Evolutionary conservation across 257 asterid species (phyloP), one percentile per base, ranked within the genome.

Genomic region (Solanum sparsipilum): DNA sequence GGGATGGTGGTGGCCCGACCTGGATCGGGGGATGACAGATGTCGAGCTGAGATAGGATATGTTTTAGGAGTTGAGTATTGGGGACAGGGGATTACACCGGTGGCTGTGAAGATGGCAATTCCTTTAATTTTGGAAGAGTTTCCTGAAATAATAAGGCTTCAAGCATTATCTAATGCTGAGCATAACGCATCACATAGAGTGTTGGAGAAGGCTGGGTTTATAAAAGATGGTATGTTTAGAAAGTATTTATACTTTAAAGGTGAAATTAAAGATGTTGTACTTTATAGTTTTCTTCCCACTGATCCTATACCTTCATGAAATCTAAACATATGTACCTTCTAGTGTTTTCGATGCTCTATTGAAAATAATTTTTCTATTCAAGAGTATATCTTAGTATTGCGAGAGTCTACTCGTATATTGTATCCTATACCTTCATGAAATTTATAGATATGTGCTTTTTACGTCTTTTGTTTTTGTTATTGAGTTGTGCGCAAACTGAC

Each of bases 111-210:
- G 74, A 89, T 91, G 93, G 91, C 91, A 3, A 72, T 87, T 3
- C 88, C 88, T 9, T 88, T 89, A 11, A 91, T 93, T 65, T 91
- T 92, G 9, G 48, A 82, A 0, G 92, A 91, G 74, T 88, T 92
- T 1, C 93, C 92, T 81, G 88, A 91, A 44, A 23, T 92, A 46
- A 34, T 74, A 27, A 93, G 94, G 90, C 63, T 93, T 78, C 93
- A 93, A 76, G 93, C 92, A 46, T 71, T 83, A 38, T 88, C 87
- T 31, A 38, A 71, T 48, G 90, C 88, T 46, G 91, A 90, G 34
- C 88, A 93, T 84, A 89, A 21, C 88, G 93, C 91, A 25, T 93
- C 94, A 11, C 95, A 93, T 56, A 88, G 92, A 68, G 93, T 92
- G 86, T 8, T 92, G 88, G 93, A 90, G 82, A 93, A 92, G 36